Evolutionary conservation across 2,329 filamentous ascomycete species (phyloP).

Genomic region (Xylaria digitata): DNA sequence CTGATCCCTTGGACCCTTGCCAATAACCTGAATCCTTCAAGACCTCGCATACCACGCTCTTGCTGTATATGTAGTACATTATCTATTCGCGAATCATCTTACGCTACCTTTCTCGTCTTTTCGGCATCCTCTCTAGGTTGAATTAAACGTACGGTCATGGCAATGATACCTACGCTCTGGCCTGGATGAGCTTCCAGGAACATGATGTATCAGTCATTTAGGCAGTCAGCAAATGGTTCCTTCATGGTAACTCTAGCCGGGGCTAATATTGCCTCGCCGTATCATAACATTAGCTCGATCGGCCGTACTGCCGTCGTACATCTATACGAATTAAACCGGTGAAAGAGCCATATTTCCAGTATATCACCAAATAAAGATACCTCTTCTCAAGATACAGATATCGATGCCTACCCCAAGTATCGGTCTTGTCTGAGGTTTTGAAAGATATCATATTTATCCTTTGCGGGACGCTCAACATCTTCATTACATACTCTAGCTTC

Average conservation of each 20-base stretch:
- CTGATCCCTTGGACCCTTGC: slow-evolving; percentile 1
- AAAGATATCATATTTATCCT: neutral
- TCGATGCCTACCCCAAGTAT: neutral
- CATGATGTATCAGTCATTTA: neutral
- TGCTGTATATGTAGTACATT: slow-evolving; percentile 6
- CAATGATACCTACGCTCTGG: neutral
- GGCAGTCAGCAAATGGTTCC: neutral
- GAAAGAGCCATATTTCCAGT: neutral
- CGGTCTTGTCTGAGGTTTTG: neutral
- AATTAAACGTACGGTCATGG: slow-evolving; percentile 11
- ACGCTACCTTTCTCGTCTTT: neutral
- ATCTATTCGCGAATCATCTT: neutral
- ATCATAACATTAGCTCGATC: neutral
- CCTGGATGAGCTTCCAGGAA: neutral
- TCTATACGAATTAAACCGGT: neutral
- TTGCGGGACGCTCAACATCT: neutral
- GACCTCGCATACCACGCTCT: slow-evolving; percentile 1
- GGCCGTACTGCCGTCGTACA: neutral
- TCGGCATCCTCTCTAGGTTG: neutral
- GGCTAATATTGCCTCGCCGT: neutral
- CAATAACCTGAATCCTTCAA: slow-evolving; percentile 21
- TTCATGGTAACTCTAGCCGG: slow-evolving; percentile 1
- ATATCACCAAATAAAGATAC: neutral
- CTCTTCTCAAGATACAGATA: neutral
- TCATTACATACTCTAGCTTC: neutral